Evolutionary conservation across 164 flowering plant species (phyloP), one percentile per base, ranked within the genome.

Genomic region (Kingdonia uniflora): DNA sequence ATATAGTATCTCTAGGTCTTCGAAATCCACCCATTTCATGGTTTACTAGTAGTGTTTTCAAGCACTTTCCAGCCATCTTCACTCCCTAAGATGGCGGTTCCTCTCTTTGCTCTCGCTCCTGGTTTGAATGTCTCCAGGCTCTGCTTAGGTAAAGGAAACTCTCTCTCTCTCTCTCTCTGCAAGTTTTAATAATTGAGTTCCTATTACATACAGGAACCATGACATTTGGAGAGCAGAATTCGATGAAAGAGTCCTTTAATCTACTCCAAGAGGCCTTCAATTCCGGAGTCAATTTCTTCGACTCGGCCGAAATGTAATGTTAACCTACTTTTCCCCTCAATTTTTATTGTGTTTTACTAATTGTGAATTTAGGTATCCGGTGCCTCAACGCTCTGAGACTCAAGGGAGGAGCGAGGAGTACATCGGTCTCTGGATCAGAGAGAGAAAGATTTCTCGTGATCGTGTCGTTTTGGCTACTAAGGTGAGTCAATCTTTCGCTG

Each of bases 201-300:
- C 19, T 11, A 17, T 43, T 58, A 6, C 2, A 19, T 33, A 6
- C 76, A 84, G 96, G 96, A 52, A 80, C 86, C 15, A 87, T 87
- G 94, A 87, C 92, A 1, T 87, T 84, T 47, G 94, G 96, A 16
- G 85, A 85, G 69, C 96, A 88, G 52, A 88, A 80, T 70, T 63
- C 88, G 2, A 40, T 76, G 33, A 49, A 65, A 14, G 70, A 87
- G 55, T 87, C 96, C 4, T 81, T 76, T 64, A 66, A 65, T 62
- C 85, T 87, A 46, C 81, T 87, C 46, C 84, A 81, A 59, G 65
- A 73, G 25, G 94, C 94, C 25, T 81, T 78, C 64, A 35, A 67
- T 38, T 57, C 83, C 29, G 96, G 96, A 56, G 78, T 85, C 67
- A 87, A 82, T 68, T 85, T 82, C 79, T 74, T 82, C 64, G 94